These are phyloP conservation scores for Peniophora sp. DNA, from an alignment of 1,284 basidiomycete genomes.

Conservation along the genomic window DNA sequence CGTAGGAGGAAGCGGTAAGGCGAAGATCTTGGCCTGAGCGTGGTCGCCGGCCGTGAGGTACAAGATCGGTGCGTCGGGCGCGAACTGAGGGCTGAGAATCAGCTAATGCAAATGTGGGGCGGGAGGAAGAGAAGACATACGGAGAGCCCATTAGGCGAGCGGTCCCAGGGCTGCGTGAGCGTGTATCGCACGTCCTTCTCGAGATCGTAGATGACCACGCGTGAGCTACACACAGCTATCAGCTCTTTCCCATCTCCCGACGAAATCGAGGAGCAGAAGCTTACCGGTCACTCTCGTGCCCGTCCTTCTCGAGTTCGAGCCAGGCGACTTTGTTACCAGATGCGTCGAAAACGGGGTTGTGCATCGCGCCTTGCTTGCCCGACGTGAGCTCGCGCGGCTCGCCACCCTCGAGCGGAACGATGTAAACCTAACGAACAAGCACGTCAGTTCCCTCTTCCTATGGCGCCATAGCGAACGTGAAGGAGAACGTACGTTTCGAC, in stretches of 20 bases:
- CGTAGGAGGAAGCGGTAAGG: conserved; percentile 55
- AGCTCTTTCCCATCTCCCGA: not conserved
- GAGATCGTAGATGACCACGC: conserved; percentile 75
- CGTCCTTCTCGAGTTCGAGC: conserved; percentile 81
- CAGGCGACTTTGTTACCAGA: conserved; percentile 73
- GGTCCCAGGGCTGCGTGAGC: conserved; percentile 77
- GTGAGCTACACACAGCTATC: conserved; percentile 34
- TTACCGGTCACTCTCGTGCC: conserved; percentile 78
- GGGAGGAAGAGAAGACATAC: conserved; percentile 27
- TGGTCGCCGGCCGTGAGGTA: conserved; percentile 72
- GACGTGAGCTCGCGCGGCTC: conserved; percentile 64
- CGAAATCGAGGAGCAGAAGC: conserved; percentile 5
- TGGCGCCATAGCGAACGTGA: not conserved
- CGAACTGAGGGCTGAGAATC: too few species aligned
- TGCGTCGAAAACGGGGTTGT: conserved; percentile 58
- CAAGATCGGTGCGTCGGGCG: conserved; percentile 60
- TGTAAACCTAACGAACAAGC: conserved; percentile 45
- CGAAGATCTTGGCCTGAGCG: conserved; percentile 70
- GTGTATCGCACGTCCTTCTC: conserved; percentile 58
- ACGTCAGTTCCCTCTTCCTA: not conserved
- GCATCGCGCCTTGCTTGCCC: conserved; percentile 77
- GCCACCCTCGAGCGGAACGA: conserved; percentile 46
- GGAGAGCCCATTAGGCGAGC: conserved; percentile 55
- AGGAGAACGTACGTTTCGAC: conserved; percentile 50
- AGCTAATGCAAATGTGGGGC: too few species aligned